A percentile compares a stretch with the other conserved stretches of the same genome.
phyloP scores from a whole-genome alignment of 495 filamentous ascomycete genomes.

The Xylaria castorea region DNA sequence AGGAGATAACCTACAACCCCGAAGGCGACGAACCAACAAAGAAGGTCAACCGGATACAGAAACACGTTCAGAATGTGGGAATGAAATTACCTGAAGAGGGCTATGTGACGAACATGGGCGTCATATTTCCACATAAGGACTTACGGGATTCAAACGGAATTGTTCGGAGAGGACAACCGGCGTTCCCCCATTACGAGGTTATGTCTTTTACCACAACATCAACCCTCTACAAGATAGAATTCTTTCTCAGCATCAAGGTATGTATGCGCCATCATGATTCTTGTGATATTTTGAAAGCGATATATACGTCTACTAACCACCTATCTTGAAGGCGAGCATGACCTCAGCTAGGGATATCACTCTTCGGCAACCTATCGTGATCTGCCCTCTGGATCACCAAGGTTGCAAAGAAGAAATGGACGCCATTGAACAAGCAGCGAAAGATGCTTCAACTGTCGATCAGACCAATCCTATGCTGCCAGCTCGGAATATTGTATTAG shows the following conservation, averaged over 20 bases:
- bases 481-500: slow-evolving; percentile 77
- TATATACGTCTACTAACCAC: slow-evolving; percentile 32
- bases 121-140: slow-evolving; percentile 92
- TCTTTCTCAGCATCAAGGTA: slow-evolving; percentile 94
- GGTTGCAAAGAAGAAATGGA: slow-evolving; percentile 98
- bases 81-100: slow-evolving; percentile 85
- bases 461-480: slow-evolving; percentile 89
- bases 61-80: slow-evolving; percentile 80
- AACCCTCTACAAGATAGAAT: slow-evolving; percentile 97
- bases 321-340: slow-evolving; percentile 74
- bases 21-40: slow-evolving; percentile 96
- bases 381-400: slow-evolving; percentile 93
- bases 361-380: slow-evolving; percentile 91
- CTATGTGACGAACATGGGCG: slow-evolving; percentile 87
- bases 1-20: slow-evolving; percentile 96
- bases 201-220: slow-evolving; percentile 92
- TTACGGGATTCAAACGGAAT: slow-evolving; percentile 87
- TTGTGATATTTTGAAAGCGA: background rate
- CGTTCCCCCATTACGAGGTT: slow-evolving; percentile 88
- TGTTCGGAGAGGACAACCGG: slow-evolving; percentile 80
- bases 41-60: slow-evolving; percentile 85
- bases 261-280: slow-evolving; percentile 28
- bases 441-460: slow-evolving; percentile 85
- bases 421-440: slow-evolving; percentile 92
- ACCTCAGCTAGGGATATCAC: slow-evolving; percentile 89